Evolutionary conservation across 805 yeast genomes (phyloP), one percentile per base, ranked within the genome.

Genomic region (Kurtzmaniella cleridarum): DNA sequence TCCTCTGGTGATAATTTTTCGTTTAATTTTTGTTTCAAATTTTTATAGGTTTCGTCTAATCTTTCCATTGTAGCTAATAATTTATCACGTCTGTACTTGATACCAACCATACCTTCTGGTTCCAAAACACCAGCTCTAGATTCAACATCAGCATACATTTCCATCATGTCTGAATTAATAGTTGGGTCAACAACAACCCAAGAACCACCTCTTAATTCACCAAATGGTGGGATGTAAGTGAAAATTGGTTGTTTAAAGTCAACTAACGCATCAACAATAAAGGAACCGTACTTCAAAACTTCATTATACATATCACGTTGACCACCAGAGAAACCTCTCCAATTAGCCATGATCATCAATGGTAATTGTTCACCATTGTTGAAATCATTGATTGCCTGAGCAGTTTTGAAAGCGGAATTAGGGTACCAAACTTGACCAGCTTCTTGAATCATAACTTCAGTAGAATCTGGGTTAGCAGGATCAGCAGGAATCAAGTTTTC

Each of bases 311-410:
- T 93, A 66, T 93, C 99, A 62, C 97, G 86, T 75, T 93, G 99
- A 63, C 99, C 98, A 74, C 99, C 98, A 50, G 97, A 88, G 81
- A 93, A 93, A 57, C 99, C 99, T 81, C 99, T 86, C 99, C 99
- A 93, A 78, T 93, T 93, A 43, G 98, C 98, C 53, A 93, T 71
- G 50, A 93, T 88, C 95, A 93, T 86, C 64, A 93, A 75, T 47
- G 99, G 99, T 58, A 93, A 76, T 66, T 90, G 91, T 67, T 93
- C 99, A 75, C 99, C 99, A 59, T 88, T 72, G 75, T 93, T 93
- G 79, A 93, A 93, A 62, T 93, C 98, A 49, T 83, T 84, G 54
- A 93, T 91, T 16, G 98, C 98, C 71, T 93, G 98, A 3, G 99
- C 95, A 33, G 99, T 93, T 80, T 93, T 93, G 78, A 85, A 93